Evolutionary conservation across 257 asterid species (phyloP), one percentile per base, ranked within the genome.

Genomic region (Asclepias syriaca): DNA sequence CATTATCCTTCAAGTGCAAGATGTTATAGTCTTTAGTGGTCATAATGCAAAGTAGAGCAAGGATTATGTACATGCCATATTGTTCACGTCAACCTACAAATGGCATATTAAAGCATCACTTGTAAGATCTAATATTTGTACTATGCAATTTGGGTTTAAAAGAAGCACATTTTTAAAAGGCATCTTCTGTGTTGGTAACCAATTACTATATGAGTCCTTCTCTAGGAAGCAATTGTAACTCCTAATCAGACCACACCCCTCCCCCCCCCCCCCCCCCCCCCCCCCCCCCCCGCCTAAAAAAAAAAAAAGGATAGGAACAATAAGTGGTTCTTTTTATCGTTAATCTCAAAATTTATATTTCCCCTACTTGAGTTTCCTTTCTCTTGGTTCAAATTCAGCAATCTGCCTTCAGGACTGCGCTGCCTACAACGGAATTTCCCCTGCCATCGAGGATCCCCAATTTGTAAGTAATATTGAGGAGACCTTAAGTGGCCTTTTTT

Each of bases 391-490:
- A 48, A 48, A 48, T 81, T 66, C 85, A 88, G 95, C 68, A 74
- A 55, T 66, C 65, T 87, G 69, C 85, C 87, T 18, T 74, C 82
- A 1, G 92, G 96, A 73, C 71, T 86, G 81, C 66, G 85, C 77
- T 92, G 98, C 68, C 96, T 90, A 69, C 96, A 90, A 39, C 69
- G 85, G 45, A 83, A 79, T 79, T 92, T 90, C 64, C 94, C 91
- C 56, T 92, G 96, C 84, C 46, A 68, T 59, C 85, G 89, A 75
- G 91, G 84, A 45, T n/a, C 71, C 1, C 96, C 94, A 19, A 63
- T 45, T 45, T 84, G 96, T 85, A 76, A 77, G 93, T 84, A 70
- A 32, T 58, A 19, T 27, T 14, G 53, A 6, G 15, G 53, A 21
- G n/a, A 37, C 56, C 24, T 37, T 5, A 43, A 14, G 16, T 32